Evolutionary conservation across 1,284 basidiomycete genomes (phyloP), one percentile per base, ranked within the genome.

Genomic region (Meripilus lineatus): DNA sequence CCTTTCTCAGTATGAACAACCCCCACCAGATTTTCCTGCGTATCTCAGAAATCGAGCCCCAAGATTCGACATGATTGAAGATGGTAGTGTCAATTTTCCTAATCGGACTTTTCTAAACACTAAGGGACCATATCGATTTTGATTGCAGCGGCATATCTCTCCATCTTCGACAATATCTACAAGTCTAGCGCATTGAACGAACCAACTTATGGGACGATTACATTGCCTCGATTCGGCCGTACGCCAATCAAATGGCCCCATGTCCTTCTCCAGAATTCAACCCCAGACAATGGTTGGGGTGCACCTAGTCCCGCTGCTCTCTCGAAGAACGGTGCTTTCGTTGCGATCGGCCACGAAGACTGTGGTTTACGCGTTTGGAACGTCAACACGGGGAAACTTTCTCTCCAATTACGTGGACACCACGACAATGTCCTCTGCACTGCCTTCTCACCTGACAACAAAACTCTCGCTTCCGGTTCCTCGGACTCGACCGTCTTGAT

Each of bases 331-430:
- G 46, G 46, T 5, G 36, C 26, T 14, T 20, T 39, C 6, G 17
- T 49, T n/a, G 39, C 40, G 36, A 44, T 50, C 30, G 39, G 38
- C 37, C 37, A 36, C 42, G 43, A 32, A 33, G 46, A 50, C 34
- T 42, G 5, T n/a, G 21, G 14, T 22, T 22, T 47, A 21, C 32
- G 39, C 13, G 17, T 47, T 23, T 47, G 45, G 45, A 32, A 22
- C 11, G 11, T 30, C 13, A 10, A 13, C 3, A 32, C 33, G 14
- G 38, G 33, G 13, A 35, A 17, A 11, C 6, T 42, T 17, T 5
- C 22, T 5, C 15, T 38, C 6, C n/a, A 23, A 28, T 25, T 47
- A 13, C 4, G 21, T 23, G 40, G 23, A 6, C 43, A 45, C 15
- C 14, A 4, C 6, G 38, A 40, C 14, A 24, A 14, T 13, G 40